Percentiles rank a stretch among this genome's conserved stretches.
These are phyloP conservation scores for Skeletonema costatum DNA, from an alignment of 108 stramenopile species.

Conservation along the genomic window DNA sequence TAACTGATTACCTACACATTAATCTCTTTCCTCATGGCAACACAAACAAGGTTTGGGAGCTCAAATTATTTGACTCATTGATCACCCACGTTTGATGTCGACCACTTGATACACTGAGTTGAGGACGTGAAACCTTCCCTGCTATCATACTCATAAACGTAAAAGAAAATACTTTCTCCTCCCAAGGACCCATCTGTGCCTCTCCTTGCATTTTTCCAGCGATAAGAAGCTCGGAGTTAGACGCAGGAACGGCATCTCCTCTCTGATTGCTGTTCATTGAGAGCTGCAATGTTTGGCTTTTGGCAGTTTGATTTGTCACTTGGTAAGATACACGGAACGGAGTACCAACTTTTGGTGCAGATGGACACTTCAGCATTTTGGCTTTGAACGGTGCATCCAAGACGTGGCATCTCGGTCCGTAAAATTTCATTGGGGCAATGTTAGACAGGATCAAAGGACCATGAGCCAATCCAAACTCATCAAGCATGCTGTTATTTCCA, in stretches of 20 bases:
- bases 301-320: slow-evolving; percentile 62
- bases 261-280: slow-evolving; percentile 30
- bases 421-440: slow-evolving; percentile 50
- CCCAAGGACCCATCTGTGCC: slow-evolving; percentile 60
- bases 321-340: slow-evolving; percentile 70
- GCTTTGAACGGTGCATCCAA: slow-evolving; percentile 72
- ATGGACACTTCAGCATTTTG: slow-evolving; percentile 42
- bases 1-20: background rate
- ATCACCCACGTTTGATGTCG: slow-evolving; percentile 77
- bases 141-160: slow-evolving; percentile 65
- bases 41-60: slow-evolving; percentile 37
- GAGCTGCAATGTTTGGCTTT: slow-evolving; percentile 61
- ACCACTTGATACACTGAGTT: slow-evolving; percentile 51
- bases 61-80: slow-evolving; percentile 29
- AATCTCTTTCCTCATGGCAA: slow-evolving; percentile 21
- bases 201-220: slow-evolving; percentile 57
- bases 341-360: slow-evolving; percentile 54
- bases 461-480: slow-evolving; percentile 53
- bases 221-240: slow-evolving; percentile 48
- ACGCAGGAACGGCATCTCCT: slow-evolving; percentile 5
- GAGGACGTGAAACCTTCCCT: slow-evolving; percentile 57
- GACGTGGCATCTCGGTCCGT: slow-evolving; percentile 70
- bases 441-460: slow-evolving; percentile 62
- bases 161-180: slow-evolving; percentile 58
- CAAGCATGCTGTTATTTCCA: background rate